phyloP scores from a whole-genome alignment of 129 eudicot genomes.

The Gnaphalium uliginosum region DNA sequence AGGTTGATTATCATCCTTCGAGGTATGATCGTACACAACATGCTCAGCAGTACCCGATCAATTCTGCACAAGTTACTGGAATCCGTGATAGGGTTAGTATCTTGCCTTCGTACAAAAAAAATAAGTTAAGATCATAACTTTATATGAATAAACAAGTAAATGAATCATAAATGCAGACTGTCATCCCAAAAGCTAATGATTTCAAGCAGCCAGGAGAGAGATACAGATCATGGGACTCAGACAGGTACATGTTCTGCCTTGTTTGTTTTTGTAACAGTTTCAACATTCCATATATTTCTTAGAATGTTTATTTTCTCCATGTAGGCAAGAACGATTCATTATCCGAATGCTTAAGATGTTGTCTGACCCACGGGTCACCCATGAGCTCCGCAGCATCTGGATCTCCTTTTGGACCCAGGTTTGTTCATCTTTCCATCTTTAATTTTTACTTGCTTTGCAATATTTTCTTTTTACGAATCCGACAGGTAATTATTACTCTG shows the following conservation, averaged over 20 bases:
- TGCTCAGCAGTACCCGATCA: slow-evolving; percentile 71
- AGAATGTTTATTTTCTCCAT: neutral
- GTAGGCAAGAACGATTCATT: slow-evolving; percentile 91
- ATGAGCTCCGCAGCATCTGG: slow-evolving; percentile 88
- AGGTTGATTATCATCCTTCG: slow-evolving; percentile 82
- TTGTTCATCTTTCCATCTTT: neutral
- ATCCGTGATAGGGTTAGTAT: slow-evolving; percentile 61
- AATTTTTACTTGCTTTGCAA: neutral
- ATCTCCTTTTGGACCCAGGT: slow-evolving; percentile 87
- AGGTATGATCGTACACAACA: slow-evolving; percentile 69
- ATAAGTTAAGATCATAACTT: neutral
- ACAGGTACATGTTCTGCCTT: slow-evolving; percentile 43
- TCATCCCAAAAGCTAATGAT: slow-evolving; percentile 75
- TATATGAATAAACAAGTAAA: neutral
- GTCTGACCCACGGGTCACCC: slow-evolving; percentile 83
- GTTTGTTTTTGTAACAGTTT: neutral
- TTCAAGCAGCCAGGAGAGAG: slow-evolving; percentile 92
- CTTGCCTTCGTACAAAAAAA: neutral
- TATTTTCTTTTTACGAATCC: too few relatives aligned
- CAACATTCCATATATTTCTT: neutral
- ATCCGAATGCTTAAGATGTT: slow-evolving; percentile 61
- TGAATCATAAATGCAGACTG: slow-evolving; percentile 35
- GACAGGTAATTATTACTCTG: neutral
- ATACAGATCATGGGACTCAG: slow-evolving; percentile 80
- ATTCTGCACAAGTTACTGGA: slow-evolving; percentile 51